Evolutionary conservation across 2,329 filamentous ascomycete species (phyloP).

Genomic region (Penicillium olsonii): DNA sequence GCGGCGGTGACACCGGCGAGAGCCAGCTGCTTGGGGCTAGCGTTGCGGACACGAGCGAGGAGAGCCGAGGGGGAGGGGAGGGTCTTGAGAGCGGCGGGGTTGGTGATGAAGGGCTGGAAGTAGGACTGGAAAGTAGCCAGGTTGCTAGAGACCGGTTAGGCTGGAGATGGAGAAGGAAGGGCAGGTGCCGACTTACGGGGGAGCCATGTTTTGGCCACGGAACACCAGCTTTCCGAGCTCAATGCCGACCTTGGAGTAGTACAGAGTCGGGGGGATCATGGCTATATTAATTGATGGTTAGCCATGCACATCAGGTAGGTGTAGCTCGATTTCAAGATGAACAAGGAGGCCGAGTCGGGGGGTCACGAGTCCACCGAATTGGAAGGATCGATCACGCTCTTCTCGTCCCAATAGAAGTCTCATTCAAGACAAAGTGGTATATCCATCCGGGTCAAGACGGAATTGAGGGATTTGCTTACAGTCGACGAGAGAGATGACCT

Average conservation of each 20-base stretch:
- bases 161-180: not conserved
- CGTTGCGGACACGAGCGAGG: slow-evolving; percentile 64
- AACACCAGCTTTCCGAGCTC: slow-evolving; percentile 89
- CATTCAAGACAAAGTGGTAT: not conserved
- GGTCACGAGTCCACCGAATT: slow-evolving; percentile 1
- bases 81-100: slow-evolving; percentile 64
- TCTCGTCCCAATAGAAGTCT: not conserved
- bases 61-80: slow-evolving; percentile 57
- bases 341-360: slow-evolving; percentile 17
- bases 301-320: slow-evolving; percentile 13
- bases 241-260: slow-evolving; percentile 86
- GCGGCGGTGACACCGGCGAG: slow-evolving; percentile 76
- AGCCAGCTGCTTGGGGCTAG: slow-evolving; percentile 70
- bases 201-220: slow-evolving; percentile 84
- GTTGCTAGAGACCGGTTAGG: slow-evolving; percentile 56
- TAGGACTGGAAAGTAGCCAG: slow-evolving; percentile 81
- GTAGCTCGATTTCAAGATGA: slow-evolving; percentile 4
- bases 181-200: slow-evolving; percentile 71
- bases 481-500: slow-evolving; percentile 76
- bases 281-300: slow-evolving; percentile 55
- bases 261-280: slow-evolving; percentile 80
- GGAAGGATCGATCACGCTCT: not conserved
- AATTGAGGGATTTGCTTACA: slow-evolving; percentile 61
- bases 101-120: slow-evolving; percentile 74
- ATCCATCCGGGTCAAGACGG: slow-evolving; percentile 2